Conservation (phyloP, 73 alveolate species). For the Paraurostyla sp. region DNA sequence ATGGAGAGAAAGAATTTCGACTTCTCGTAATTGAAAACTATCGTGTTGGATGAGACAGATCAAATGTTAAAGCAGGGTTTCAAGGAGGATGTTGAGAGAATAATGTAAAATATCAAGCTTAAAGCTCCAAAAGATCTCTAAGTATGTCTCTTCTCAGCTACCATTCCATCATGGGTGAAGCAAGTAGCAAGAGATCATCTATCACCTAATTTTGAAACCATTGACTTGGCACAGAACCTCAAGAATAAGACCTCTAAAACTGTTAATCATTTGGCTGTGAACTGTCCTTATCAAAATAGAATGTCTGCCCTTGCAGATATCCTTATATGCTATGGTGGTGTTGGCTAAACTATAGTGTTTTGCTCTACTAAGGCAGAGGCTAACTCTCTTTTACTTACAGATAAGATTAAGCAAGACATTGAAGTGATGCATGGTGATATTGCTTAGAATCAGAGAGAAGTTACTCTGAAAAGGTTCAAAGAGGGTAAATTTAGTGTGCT, state of each 20-base stretch:
- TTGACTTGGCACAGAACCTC: slow-evolving; percentile 88
- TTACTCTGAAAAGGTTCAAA: slow-evolving; percentile 90
- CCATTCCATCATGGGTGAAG: slow-evolving; percentile 98
- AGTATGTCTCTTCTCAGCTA: slow-evolving; percentile 96
- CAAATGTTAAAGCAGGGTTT: slow-evolving; percentile 99
- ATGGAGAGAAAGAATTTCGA: slow-evolving; percentile 88
- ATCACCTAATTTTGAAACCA: slow-evolving; percentile 61
- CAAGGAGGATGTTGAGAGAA: slow-evolving; percentile 97
- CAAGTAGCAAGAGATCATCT: slow-evolving; percentile 88
- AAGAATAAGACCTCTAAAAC: slow-evolving; percentile 92
- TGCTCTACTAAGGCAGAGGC: slow-evolving; percentile 96
- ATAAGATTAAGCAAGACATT: slow-evolving; percentile 84
- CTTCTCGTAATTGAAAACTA: slow-evolving; percentile 79
- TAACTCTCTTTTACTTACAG: slow-evolving; percentile 90
- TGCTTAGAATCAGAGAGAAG: slow-evolving; percentile 87
- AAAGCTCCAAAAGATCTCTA: slow-evolving; percentile 53
- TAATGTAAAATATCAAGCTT: slow-evolving; percentile 64
- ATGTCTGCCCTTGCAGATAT: slow-evolving; percentile 95
- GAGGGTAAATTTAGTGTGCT: slow-evolving; percentile 85
- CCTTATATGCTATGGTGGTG: slow-evolving; percentile 90
- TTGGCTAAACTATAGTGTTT: slow-evolving; percentile 93
- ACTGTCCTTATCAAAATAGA: slow-evolving; percentile 90
- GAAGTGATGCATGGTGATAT: slow-evolving; percentile 91
- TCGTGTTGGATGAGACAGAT: slow-evolving; percentile 98
- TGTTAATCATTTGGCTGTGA: slow-evolving; percentile 93